Evolutionary conservation across 805 yeast genomes (phyloP).

Genomic region (Teunomyces atbi): DNA sequence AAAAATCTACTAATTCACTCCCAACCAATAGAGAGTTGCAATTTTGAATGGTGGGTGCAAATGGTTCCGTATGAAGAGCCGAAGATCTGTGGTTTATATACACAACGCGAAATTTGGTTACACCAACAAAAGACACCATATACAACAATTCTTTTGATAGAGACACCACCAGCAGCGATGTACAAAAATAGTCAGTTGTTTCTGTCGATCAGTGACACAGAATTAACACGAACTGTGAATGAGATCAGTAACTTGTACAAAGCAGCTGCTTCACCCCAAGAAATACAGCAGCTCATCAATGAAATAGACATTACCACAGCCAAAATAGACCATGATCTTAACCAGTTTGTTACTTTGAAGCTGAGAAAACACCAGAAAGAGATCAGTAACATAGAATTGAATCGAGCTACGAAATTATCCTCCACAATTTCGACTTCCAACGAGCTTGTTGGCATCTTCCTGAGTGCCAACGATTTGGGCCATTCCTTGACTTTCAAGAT

Average conservation of each 20-base stretch:
- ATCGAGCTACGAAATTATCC: slow-evolving; percentile 58
- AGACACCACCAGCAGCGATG: not conserved
- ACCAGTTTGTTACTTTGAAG: slow-evolving; percentile 21
- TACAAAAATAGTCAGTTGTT: slow-evolving; percentile 4
- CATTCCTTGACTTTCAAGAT: slow-evolving; percentile 66
- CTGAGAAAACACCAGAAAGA: slow-evolving; percentile 34
- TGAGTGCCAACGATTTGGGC: slow-evolving; percentile 65
- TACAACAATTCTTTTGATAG: not conserved
- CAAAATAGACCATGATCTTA: slow-evolving; percentile 25
- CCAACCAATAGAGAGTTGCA: no score
- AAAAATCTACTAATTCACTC: no score
- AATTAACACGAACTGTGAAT: not conserved
- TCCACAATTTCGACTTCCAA: slow-evolving; percentile 58
- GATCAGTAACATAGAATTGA: slow-evolving; percentile 52
- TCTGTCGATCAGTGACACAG: slow-evolving; percentile 1
- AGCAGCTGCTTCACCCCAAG: slow-evolving; percentile 27
- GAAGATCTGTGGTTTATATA: not conserved
- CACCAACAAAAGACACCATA: not conserved
- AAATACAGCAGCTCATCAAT: slow-evolving; percentile 23
- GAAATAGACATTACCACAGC: slow-evolving; percentile 27
- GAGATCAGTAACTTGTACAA: slow-evolving; percentile 5
- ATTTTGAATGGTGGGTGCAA: no score
- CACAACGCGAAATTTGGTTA: not conserved
- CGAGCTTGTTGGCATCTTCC: slow-evolving; percentile 50
- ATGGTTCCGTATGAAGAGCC: no score